A percentile compares a stretch with the other conserved stretches of the same genome.
Evolutionary conservation across 192 early-diverging fungal genomes (phyloP).

Genomic region (Rhizophagus prolifer): DNA sequence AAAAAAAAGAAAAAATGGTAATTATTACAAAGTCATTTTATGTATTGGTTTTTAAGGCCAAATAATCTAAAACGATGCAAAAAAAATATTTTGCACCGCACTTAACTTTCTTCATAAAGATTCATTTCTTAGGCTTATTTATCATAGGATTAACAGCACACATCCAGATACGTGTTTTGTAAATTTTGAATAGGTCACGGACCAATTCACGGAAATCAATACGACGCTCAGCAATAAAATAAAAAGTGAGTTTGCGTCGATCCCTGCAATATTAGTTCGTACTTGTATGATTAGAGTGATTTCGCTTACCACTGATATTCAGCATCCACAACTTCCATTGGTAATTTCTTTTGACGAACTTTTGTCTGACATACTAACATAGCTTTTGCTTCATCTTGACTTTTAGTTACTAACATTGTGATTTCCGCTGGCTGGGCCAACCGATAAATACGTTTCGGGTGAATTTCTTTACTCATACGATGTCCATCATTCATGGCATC

Average conservation of each 20-base stretch:
- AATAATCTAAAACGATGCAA: background rate
- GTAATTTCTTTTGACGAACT: conserved; percentile 84
- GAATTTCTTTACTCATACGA: conserved; percentile 67
- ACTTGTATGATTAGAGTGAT: background rate
- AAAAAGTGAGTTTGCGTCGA: conserved; percentile 94
- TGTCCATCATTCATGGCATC: conserved; percentile 49
- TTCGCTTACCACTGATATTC: conserved; percentile 90
- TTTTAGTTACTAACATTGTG: conserved; percentile 74
- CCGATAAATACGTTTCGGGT: conserved; percentile 89
- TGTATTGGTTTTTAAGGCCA: background rate
- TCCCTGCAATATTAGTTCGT: conserved; percentile 58
- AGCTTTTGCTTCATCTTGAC: conserved; percentile 88
- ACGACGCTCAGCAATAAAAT: conserved; percentile 90
- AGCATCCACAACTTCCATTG: conserved; percentile 95
- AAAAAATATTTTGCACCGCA: background rate
- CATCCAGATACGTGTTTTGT: conserved; percentile 99
- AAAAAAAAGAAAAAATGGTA: background rate
- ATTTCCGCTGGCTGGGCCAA: conserved; percentile 80
- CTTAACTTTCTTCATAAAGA: background rate
- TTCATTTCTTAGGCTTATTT: conserved; percentile 31
- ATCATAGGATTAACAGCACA: conserved; percentile 45
- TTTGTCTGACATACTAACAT: conserved; percentile 85
- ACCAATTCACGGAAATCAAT: conserved; percentile 97
- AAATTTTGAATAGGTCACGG: conserved; percentile 93
- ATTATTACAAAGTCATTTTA: background rate